Base-by-base conservation (phyloP, 208 protist genomes). In the Phytomonas francai region DNA sequence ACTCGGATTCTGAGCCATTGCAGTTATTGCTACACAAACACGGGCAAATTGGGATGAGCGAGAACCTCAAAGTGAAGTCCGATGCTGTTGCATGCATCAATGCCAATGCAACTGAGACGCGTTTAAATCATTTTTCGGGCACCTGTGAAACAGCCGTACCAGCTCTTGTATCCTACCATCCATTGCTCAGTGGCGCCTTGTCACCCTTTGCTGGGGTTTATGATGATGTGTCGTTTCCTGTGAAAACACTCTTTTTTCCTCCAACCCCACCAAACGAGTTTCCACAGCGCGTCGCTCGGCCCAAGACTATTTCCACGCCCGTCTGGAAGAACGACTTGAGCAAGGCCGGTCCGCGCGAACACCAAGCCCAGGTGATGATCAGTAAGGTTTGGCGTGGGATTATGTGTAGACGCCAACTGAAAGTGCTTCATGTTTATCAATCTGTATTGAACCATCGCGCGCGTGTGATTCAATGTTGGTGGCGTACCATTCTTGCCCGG, bases 381-480 rank as follows among this genome's bases (percentile, higher is more conserved):
- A 82, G 84, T 65, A 79, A 80, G 33, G 73, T 92, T 63, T 94
- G 89, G 86, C 85, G 89, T 27, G 89, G 89, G n/a, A 73, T 94
- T 25, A 49, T 85, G 58, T 83, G 80, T 34, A 85, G 89, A 36
- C 85, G 89, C 25, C 74, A 76, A 0, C 78, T 91, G 56, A 74
- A 70, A 4, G 80, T 84, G 67, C 76, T 70, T 28, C 80, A 76
- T 14, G 80, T 71, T 9, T 70, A 77, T 63, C 70, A 79, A 3
- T 59, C 77, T 29, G 68, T 83, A 59, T 73, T 88, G 29, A 79
- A 77, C 63, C 54, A 65, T n/a, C 83, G 83, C 30, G 85, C 84
- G 8, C 81, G 67, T 27, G 72, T 68, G 36, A 89, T 92, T 60
- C 89, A 94, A 75, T 88, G 86, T 76, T 94, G 83, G 84, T 94